These are phyloP conservation scores for Spongospora subterranea DNA, from an alignment of 208 protist genomes.

Conservation along the genomic window DNA sequence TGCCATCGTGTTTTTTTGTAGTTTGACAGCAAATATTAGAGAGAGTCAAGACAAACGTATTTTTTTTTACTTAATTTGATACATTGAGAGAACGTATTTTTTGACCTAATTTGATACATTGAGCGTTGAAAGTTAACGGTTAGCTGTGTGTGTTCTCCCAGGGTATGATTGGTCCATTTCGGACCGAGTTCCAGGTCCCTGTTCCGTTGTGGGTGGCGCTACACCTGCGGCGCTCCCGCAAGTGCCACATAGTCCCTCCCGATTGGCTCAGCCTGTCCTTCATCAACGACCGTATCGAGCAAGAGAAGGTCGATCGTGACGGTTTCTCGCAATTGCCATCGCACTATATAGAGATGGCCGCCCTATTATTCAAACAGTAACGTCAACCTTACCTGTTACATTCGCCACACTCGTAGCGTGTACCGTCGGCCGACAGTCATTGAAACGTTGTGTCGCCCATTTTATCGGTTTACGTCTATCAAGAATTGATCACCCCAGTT, in stretches of 20 bases:
- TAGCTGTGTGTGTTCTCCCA: background rate
- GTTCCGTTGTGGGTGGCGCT: constrained; percentile 41
- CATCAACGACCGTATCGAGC: constrained; percentile 48
- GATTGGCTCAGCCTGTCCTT: background rate
- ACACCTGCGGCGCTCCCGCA: background rate
- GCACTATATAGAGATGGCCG: background rate
- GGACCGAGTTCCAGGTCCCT: background rate
- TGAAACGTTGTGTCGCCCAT: too few relatives aligned
- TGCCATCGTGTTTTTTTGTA: background rate
- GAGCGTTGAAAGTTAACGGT: too few relatives aligned
- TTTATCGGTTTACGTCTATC: too few relatives aligned
- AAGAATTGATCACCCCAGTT: too few relatives aligned
- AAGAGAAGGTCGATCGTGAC: background rate
- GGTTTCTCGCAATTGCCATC: background rate
- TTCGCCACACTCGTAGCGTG: background rate
- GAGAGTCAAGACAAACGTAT: background rate
- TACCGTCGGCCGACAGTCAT: background rate
- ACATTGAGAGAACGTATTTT: too few relatives aligned
- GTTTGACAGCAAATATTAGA: background rate
- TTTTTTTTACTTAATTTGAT: too few relatives aligned
- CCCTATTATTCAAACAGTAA: constrained; percentile 37
- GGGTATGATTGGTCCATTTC: background rate
- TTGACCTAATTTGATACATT: too few relatives aligned
- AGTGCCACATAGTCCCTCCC: background rate
- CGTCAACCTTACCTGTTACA: too few relatives aligned